These are phyloP conservation scores for Didymella glomerata DNA, from an alignment of 2,329 filamentous ascomycete species.

Conservation along the genomic window DNA sequence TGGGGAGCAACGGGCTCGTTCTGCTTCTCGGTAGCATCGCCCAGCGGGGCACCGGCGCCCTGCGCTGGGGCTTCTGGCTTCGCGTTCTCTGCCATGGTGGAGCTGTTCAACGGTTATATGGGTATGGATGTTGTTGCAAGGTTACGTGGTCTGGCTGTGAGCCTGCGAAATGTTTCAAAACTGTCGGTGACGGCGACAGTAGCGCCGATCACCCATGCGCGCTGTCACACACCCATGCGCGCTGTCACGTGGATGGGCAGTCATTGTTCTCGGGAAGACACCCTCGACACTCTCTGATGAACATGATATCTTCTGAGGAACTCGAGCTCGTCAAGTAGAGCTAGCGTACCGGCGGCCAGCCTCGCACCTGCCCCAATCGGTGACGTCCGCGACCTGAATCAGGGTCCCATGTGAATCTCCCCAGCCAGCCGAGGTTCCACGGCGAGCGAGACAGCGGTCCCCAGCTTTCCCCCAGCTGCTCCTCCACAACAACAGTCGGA, in stretches of 20 bases:
- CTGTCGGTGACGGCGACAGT: slow-evolving; percentile 5
- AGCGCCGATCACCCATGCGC: slow-evolving; percentile 16
- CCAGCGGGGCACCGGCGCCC: slow-evolving; percentile 21
- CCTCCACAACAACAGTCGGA: slow-evolving; percentile 22
- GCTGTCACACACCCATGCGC: slow-evolving; percentile 16
- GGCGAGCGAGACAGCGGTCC: slow-evolving; percentile 13
- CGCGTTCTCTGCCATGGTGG: slow-evolving; percentile 18
- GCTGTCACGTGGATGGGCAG: slow-evolving; percentile 21
- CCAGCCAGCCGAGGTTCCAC: slow-evolving; percentile 16
- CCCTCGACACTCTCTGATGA: no score
- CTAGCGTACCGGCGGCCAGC: slow-evolving; percentile 1
- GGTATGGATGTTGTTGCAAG: not conserved
- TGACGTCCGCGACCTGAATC: slow-evolving; percentile 7
- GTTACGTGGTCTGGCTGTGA: slow-evolving; percentile 4
- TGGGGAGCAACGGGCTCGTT: slow-evolving; percentile 20
- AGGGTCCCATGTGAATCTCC: slow-evolving; percentile 18
- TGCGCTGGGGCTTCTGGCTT: slow-evolving; percentile 24
- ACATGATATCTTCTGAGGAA: not conserved
- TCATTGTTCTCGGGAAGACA: no score
- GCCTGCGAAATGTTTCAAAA: slow-evolving; percentile 3
- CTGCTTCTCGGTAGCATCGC: slow-evolving; percentile 28
- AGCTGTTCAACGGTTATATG: not conserved
- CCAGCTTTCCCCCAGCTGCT: slow-evolving; percentile 19
- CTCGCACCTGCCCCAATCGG: slow-evolving; percentile 10
- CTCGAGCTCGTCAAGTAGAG: not conserved